phyloP scores from a whole-genome alignment of 345 rosid species.

The Corchorus olitorius region DNA sequence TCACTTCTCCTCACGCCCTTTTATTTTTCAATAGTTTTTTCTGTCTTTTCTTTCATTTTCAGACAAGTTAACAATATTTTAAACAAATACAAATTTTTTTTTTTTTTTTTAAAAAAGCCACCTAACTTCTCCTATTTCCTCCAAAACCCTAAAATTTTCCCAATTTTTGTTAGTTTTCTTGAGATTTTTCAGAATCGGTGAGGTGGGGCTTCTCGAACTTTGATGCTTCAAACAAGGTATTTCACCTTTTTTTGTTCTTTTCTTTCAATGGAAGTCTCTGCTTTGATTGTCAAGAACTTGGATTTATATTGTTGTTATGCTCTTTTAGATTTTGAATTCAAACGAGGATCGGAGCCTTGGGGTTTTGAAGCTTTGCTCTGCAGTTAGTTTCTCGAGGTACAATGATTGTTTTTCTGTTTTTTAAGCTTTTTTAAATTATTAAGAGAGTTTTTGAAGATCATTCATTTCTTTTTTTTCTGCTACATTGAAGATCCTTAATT shows the following conservation, averaged over 20 bases:
- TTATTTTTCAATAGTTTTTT: background rate
- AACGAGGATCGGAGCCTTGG: background rate
- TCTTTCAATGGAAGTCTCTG: too few relatives aligned
- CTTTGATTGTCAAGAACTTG: background rate
- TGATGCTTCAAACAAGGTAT: background rate
- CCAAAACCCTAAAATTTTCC: background rate
- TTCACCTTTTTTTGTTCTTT: background rate
- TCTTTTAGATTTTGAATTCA: background rate
- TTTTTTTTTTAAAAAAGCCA: background rate
- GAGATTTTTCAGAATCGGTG: background rate
- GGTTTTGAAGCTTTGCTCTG: background rate
- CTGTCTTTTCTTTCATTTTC: background rate
- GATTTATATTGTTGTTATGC: background rate
- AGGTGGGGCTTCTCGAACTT: background rate
- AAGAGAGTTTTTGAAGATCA: background rate
- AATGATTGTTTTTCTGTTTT: background rate
- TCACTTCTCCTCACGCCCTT: background rate
- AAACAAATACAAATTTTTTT: background rate
- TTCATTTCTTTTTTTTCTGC: too few relatives aligned
- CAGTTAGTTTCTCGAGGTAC: conserved; percentile 2
- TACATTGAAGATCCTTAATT: background rate
- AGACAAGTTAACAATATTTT: background rate
- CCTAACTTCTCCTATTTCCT: background rate
- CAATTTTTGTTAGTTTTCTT: background rate
- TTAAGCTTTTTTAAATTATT: background rate